phyloP scores from a whole-genome alignment of 192 early-diverging fungal species.

The Backusella morwellensis region DNA sequence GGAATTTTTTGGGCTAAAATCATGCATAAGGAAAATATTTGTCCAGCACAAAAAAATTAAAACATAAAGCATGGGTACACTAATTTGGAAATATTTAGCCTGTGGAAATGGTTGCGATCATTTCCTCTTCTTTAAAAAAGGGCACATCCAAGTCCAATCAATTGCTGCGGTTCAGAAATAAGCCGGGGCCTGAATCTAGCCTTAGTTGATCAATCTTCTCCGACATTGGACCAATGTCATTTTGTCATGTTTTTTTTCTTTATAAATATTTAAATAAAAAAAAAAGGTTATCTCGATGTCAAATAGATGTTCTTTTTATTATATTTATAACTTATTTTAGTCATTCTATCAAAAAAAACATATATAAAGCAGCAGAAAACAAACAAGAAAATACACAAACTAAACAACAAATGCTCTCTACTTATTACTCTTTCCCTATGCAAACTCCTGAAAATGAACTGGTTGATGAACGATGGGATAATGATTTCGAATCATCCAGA shows the following conservation, averaged over 20 bases:
- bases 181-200: background rate
- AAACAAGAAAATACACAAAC: background rate
- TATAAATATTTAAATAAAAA: background rate
- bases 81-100: background rate
- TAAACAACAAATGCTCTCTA: background rate
- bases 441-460: background rate
- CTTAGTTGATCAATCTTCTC: background rate
- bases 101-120: background rate
- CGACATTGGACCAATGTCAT: background rate
- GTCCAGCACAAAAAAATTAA: background rate
- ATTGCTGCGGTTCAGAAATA: background rate
- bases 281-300: background rate
- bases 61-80: background rate
- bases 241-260: background rate
- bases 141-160: background rate
- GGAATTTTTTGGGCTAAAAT: background rate
- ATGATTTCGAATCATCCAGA: background rate
- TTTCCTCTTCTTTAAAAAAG: background rate
- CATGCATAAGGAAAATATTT: background rate
- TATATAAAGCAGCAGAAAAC: background rate
- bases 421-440: background rate
- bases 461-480: background rate
- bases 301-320: background rate
- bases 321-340: background rate
- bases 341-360: background rate